Percentiles rank a stretch among this genome's conserved stretches.
Conservation (phyloP, 805 yeast genomes). For the Suhomyces canberraensis region DNA sequence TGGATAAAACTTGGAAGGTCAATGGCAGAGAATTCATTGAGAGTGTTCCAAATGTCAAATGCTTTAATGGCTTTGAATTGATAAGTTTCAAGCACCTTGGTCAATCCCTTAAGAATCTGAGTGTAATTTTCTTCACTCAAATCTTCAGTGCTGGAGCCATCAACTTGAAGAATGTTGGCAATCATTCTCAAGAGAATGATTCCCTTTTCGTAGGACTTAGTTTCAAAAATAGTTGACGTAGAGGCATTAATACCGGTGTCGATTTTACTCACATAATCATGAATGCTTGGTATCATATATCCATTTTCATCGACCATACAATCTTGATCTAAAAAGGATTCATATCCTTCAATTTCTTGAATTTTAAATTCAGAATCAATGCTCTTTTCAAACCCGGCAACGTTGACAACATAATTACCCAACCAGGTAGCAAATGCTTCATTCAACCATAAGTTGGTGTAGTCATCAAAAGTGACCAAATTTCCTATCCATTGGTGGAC, state of each 20-base stretch:
- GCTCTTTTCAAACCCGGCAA: constrained; percentile 14
- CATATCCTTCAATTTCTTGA: constrained; percentile 15
- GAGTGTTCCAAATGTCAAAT: constrained; percentile 50
- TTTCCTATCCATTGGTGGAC: constrained; percentile 84
- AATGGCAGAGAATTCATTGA: constrained; percentile 29
- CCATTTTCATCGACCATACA: constrained; percentile 19
- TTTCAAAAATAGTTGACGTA: constrained; percentile 47
- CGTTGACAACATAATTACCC: constrained; percentile 46
- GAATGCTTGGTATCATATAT: constrained; percentile 30
- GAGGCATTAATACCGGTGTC: constrained; percentile 16
- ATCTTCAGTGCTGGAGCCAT: constrained; percentile 9
- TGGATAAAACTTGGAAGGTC: constrained; percentile 52
- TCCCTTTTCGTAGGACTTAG: constrained; percentile 57
- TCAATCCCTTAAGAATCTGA: constrained; percentile 30
- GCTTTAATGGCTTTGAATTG: constrained; percentile 44
- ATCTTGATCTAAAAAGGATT: constrained; percentile 36
- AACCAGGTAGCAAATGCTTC: constrained; percentile 78
- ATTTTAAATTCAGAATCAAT: constrained; percentile 10
- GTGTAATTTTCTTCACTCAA: constrained; percentile 18
- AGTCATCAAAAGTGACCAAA: constrained; percentile 60
- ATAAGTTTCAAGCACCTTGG: constrained; percentile 33
- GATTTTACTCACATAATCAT: constrained; percentile 31
- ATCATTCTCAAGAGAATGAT: constrained; percentile 54
- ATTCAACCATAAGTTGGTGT: constrained; percentile 70
- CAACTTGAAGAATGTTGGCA: constrained; percentile 38